A percentile compares a stretch with the other conserved stretches of the same genome.
Evolutionary conservation across 2,329 filamentous ascomycete species (phyloP).

Genomic region (Cercospora sp.): DNA sequence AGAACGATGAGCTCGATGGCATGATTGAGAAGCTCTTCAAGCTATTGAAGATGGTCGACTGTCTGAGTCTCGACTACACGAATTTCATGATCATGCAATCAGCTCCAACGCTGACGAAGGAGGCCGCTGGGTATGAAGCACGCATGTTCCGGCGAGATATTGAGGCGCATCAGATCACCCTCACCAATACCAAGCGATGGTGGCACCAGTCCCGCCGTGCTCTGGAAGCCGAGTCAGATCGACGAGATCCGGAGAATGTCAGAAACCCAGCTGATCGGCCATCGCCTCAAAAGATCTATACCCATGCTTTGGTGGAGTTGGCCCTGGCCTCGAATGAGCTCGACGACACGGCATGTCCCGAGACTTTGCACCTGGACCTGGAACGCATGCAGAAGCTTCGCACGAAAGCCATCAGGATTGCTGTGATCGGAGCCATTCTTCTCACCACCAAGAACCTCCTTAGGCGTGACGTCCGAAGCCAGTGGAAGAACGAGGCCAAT

Average conservation of each 20-base stretch:
- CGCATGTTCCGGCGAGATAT: constrained; percentile 68
- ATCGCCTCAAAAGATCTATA: constrained; percentile 70
- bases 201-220: constrained; percentile 67
- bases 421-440: constrained; percentile 72
- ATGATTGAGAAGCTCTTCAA: constrained; percentile 76
- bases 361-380: constrained; percentile 71
- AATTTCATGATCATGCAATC: constrained; percentile 76
- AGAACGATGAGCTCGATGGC: constrained; percentile 54
- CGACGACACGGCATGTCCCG: constrained; percentile 59
- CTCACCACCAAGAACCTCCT: constrained; percentile 81
- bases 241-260: constrained; percentile 68
- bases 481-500: constrained; percentile 73
- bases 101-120: constrained; percentile 69
- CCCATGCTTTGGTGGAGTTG: constrained; percentile 72
- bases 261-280: constrained; percentile 63
- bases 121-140: constrained; percentile 72
- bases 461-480: constrained; percentile 74
- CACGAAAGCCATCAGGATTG: constrained; percentile 62
- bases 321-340: constrained; percentile 67
- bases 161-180: constrained; percentile 55
- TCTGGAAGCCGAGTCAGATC: constrained; percentile 64
- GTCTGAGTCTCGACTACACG: constrained; percentile 77
- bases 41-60: constrained; percentile 72
- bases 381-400: constrained; percentile 63
- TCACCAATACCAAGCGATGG: constrained; percentile 63